phyloP scores from a whole-genome alignment of 2,329 filamentous ascomycete species.

The Fusarium pseudonygamai region DNA sequence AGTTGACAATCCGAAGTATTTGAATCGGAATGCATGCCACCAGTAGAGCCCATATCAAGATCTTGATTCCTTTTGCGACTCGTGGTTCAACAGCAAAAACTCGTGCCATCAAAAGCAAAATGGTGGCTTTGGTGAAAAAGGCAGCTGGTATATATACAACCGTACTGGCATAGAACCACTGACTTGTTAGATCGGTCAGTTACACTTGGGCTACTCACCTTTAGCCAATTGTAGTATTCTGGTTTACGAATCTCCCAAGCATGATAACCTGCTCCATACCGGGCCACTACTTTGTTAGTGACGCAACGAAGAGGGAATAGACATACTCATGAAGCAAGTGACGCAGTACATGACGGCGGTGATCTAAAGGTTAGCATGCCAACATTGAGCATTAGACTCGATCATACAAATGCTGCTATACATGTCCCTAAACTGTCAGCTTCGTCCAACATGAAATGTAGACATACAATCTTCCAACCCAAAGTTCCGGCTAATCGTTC shows the following conservation, averaged over 20 bases:
- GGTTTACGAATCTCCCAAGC: slow-evolving; percentile 31
- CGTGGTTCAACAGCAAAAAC: slow-evolving; percentile 31
- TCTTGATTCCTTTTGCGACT: slow-evolving; percentile 23
- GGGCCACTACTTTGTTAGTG: slow-evolving; percentile 28
- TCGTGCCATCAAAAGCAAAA: slow-evolving; percentile 35
- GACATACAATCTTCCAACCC: slow-evolving; percentile 33
- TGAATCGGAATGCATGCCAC: slow-evolving; percentile 27
- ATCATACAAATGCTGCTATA: slow-evolving; percentile 27
- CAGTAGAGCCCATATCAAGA: slow-evolving; percentile 32
- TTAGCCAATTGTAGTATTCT: slow-evolving; percentile 34
- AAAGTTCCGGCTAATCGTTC: slow-evolving; percentile 20
- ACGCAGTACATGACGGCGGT: slow-evolving; percentile 9
- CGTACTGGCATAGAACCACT: slow-evolving; percentile 39
- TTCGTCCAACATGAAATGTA: not conserved
- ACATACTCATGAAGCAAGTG: slow-evolving; percentile 31
- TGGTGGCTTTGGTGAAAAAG: slow-evolving; percentile 39
- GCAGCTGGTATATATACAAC: slow-evolving; percentile 32
- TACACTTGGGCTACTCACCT: not conserved
- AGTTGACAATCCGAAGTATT: slow-evolving; percentile 54
- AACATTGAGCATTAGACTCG: not conserved
- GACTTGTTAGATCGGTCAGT: not conserved
- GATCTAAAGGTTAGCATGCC: slow-evolving; percentile 17
- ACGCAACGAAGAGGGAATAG: not conserved
- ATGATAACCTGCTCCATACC: slow-evolving; percentile 33
- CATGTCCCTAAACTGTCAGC: slow-evolving; percentile 31